A percentile compares a stretch with the other conserved stretches of the same genome.
Evolutionary conservation across 2,329 filamentous ascomycete species (phyloP).

Genomic region (Niveomyces coronatus): DNA sequence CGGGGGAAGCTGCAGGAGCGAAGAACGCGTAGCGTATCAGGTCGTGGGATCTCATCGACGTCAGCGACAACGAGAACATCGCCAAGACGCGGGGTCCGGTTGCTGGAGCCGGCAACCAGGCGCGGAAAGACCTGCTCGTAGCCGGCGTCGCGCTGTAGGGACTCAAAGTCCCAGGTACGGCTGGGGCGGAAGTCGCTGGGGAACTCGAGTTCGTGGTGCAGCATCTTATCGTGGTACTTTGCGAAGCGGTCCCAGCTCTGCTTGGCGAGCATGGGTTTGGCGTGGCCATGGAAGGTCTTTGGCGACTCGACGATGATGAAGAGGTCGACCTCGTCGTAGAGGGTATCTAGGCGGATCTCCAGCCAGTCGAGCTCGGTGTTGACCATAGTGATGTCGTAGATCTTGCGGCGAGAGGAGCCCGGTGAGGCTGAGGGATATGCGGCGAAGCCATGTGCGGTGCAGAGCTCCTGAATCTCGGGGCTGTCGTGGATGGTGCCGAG

Average conservation of each 20-base stretch:
- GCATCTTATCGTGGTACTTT: constrained; percentile 48
- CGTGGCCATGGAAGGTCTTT: constrained; percentile 46
- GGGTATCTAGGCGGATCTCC: constrained; percentile 50
- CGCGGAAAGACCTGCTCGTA: constrained; percentile 44
- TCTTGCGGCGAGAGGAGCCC: constrained; percentile 18
- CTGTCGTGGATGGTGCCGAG: constrained; percentile 6
- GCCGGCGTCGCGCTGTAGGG: constrained; percentile 45
- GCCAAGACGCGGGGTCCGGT: constrained; percentile 30
- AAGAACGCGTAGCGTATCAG: constrained; percentile 36
- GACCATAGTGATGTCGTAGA: constrained; percentile 48
- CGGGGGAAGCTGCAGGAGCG: constrained; percentile 43
- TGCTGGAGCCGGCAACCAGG: constrained; percentile 32
- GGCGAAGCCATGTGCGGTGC: constrained; percentile 23
- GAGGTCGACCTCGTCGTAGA: constrained; percentile 50
- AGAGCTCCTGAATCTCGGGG: constrained; percentile 14
- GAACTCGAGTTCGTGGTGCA: constrained; percentile 44
- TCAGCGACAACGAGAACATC: constrained; percentile 52
- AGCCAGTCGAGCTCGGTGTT: constrained; percentile 56
- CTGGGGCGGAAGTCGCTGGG: constrained; percentile 28
- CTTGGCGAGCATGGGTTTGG: constrained; percentile 43
- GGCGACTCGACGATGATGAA: constrained; percentile 52
- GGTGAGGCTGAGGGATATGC: constrained; percentile 17
- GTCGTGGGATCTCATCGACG: constrained; percentile 49
- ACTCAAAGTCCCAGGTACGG: constrained; percentile 39
- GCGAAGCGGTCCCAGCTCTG: constrained; percentile 42